These are phyloP conservation scores for Zasmidium cellare DNA, from an alignment of 2,329 filamentous ascomycete genomes.

Conservation along the genomic window DNA sequence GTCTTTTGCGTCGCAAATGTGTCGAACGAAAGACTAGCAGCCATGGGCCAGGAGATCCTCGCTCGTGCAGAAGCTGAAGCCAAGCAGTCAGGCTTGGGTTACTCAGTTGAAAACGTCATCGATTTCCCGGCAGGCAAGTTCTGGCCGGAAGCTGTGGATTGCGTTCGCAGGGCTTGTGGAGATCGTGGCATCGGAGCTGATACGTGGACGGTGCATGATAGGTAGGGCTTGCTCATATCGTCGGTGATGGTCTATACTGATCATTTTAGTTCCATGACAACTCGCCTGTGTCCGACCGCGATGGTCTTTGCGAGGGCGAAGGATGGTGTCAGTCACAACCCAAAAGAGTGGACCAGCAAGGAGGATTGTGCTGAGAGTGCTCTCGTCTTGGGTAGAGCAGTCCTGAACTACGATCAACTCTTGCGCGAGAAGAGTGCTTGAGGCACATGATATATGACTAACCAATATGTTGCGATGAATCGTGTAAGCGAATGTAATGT, in stretches of 20 bases:
- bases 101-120: constrained; percentile 2
- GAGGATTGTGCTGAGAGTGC: constrained; percentile 30
- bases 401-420: constrained; percentile 30
- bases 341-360: constrained; percentile 29
- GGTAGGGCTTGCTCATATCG: background rate
- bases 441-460: too few species aligned
- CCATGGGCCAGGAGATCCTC: constrained; percentile 26
- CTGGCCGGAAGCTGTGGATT: constrained; percentile 19
- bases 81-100: background rate
- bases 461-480: background rate
- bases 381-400: constrained; percentile 27
- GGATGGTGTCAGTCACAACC: constrained; percentile 29
- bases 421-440: constrained; percentile 18
- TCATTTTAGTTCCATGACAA: constrained; percentile 28
- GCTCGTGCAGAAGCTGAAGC: constrained; percentile 8
- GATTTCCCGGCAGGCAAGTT: constrained; percentile 13
- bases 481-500: too few species aligned
- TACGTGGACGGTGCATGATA: constrained; percentile 30
- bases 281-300: constrained; percentile 27
- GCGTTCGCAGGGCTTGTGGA: constrained; percentile 27
- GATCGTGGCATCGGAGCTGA: constrained; percentile 25
- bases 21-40: constrained; percentile 18
- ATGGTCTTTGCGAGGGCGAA: constrained; percentile 34
- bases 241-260: background rate
- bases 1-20: constrained; percentile 32